A percentile compares a stretch with the other conserved stretches of the same genome.
Conservation (phyloP, 1,284 basidiomycete genomes). For the Cutaneotrichosporon mucoides region DNA sequence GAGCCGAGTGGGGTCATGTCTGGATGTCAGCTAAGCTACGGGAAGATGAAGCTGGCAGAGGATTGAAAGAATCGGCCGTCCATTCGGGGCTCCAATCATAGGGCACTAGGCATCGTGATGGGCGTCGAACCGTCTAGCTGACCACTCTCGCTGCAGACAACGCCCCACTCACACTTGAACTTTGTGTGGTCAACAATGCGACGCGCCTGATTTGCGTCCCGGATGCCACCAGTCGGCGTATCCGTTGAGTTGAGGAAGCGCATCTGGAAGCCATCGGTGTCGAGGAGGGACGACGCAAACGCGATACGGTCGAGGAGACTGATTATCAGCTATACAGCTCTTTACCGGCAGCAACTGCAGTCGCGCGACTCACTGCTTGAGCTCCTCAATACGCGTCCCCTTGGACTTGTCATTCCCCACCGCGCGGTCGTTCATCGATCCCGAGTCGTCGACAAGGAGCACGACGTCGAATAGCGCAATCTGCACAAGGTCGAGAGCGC, state of each 20-base stretch:
- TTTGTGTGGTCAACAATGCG: conserved; percentile 32
- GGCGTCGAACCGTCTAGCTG: too few species aligned
- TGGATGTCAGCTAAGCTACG: conserved; percentile 25
- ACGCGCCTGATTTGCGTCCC: conserved; percentile 36
- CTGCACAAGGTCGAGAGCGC: conserved; percentile 49
- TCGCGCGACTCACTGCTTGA: neutral
- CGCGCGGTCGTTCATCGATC: conserved; percentile 48
- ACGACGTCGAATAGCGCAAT: conserved; percentile 47
- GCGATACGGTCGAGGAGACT: conserved; percentile 31
- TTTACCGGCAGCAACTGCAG: neutral
- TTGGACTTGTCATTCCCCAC: conserved; percentile 3
- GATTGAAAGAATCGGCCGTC: too few species aligned
- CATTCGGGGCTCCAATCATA: too few species aligned
- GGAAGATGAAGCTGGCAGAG: too few species aligned
- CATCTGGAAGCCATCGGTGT: conserved; percentile 51
- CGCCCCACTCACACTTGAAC: conserved; percentile 18
- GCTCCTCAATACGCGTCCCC: conserved; percentile 47
- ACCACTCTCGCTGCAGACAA: too few species aligned
- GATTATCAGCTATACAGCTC: too few species aligned
- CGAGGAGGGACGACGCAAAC: conserved; percentile 49
- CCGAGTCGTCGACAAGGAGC: conserved; percentile 49
- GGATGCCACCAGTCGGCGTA: conserved; percentile 22
- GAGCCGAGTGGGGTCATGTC: conserved; percentile 22
- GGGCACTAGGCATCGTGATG: too few species aligned
- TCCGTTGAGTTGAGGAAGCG: conserved; percentile 49